Evolutionary conservation across 78 protist genomes (phyloP), one percentile per base, ranked within the genome.

Genomic region (Anaeramoeba flamelloides): DNA sequence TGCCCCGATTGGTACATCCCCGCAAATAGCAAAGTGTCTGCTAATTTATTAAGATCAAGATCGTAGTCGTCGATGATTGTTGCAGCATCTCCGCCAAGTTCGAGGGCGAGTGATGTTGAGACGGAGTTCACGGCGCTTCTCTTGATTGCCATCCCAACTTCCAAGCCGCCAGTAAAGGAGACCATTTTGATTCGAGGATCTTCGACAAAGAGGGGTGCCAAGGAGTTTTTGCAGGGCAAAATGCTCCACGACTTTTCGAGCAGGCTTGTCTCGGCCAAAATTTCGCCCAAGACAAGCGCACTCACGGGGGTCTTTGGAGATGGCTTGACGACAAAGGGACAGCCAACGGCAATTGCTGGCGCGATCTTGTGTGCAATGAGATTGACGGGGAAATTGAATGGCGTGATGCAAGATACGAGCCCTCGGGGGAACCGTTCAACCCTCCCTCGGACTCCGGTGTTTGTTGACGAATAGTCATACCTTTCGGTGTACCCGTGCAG

Each of bases 41-140:
- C 87, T 41, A 83, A 80, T n/a, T 31, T 78, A 31, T 83, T 82
- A 33, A 89, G 22, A 30, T 80, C 83, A 2, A 77, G 53, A 69
- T 37, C 84, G 69, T 17, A 53, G 8, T 53, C 17, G 31, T 84
- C 93, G 36, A 92, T 89, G 36, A 92, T 39, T 33, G 80, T 69
- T 3, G 92, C 89, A 0, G 93, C 92, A 79, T 86, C 83, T 36
- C 95, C 95, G 4, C 93, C 90, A 0, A 89, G 79, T 2, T 89
- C 92, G 31, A 89, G 80, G 26, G 81, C 85, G 1, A 84, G 88
- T 79, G 85, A 86, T 37, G 83, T 89, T 37, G 78, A 37, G 0
- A 89, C 92, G 1, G 89, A 85, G 17, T 53, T 53, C 17, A 26
- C 17, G 69, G 17, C 8, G 8, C 17, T 53, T 8, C 8, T 53